Base-by-base conservation (phyloP, 1,284 basidiomycete genomes). In the Limonomyces culmigenus region DNA sequence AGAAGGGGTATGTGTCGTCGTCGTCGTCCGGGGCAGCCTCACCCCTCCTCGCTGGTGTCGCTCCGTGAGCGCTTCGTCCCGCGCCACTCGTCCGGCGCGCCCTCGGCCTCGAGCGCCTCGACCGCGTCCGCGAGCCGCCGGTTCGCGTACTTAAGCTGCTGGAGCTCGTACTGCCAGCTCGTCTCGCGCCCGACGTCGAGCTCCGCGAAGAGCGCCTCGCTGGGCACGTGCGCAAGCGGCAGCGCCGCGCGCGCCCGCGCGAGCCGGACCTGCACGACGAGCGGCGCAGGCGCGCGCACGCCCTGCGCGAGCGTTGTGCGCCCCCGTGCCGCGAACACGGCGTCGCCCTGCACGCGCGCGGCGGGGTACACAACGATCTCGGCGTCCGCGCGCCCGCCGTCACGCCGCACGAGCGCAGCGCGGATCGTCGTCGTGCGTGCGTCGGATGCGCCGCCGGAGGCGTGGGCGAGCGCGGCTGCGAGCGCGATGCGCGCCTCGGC, bases 131-230 rank as follows among this genome's bases (percentile, higher is more conserved):
- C 56, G 37, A 92, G 47, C 43, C 75, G 59, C 50, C 73, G 63
- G 50, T 93, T 92, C 37, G 68, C 63, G 47, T 74, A 74, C 50
- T 74, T 68, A 45, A 91, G 63, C 56, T 89, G 83, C 55, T 89
- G 81, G 25, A 93, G 62, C 57, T 91, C 87, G 49, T 88, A 92
- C 55, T 91, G 87, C 88, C 89, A 93, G 43, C 79, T 85, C 27
- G 77, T 76, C 15, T 65, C 72, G 10, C 76, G 58, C 5, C 56
- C 52, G 0, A 67, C 63, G 32, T 79, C 74, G 15, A 89, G 64
- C 51, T 85, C 83, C 33, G 71, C 72, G 45, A 87, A 88, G 6
- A 88, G 54, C 43, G 80, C 73, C 19, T 48, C 54, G 1, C 29
- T 13, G 25, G 50, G 50, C 10, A 58, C 43, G 32, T 63, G 56